Base-by-base conservation (phyloP, 306 rosid species). In the Sesbania bispinosa region DNA sequence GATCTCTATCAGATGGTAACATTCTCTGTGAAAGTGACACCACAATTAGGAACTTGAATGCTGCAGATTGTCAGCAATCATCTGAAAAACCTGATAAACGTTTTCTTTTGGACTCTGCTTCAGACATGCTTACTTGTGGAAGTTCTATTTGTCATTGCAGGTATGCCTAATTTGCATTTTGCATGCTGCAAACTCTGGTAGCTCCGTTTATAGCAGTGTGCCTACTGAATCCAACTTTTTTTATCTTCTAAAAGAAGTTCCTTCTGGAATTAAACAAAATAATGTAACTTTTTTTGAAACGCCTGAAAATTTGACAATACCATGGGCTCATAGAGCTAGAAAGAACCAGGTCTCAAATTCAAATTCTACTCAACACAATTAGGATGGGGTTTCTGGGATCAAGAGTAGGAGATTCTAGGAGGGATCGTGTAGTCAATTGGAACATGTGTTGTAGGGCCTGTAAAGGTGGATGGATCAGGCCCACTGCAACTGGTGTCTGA, bases 1-100 rank as follows among this genome's bases (percentile, higher is more conserved):
- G 97, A 84, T 95, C 99, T 5, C 85, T 89, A 52, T 95, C 97
- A 10, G 99, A 84, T 71, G 96, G 99, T 46, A 87, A 83, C 84
- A 86, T 95, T 79, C 61, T 71, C 27, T 15, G 59, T 45, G 87
- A 81, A 77, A 81, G 69, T 78, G 97, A 82, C 23, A 50, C 89
- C 13, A 48, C 85, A 59, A 58, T 62, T 51, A 63, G 77, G 33
- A 85, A 50, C 73, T 38, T 72, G 57, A 78, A 79, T 53, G 84
- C 47, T 66, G 83, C 77, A 79, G 69, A 35, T 64, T 60, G 76
- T 55, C 81, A 68, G 62, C 77, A 47, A 59, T 71, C 74, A 36
- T 80, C 87, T 51, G 87, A 62, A 67, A 86, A 68, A 33, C 32
- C 79, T 6, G 79, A 63, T 43, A 63, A 48, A 21, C 65, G 15